A percentile compares a stretch with the other conserved stretches of the same genome.
phyloP scores from a whole-genome alignment of 108 stramenopile species.

The Cyclotella choctawhatcheeana region DNA sequence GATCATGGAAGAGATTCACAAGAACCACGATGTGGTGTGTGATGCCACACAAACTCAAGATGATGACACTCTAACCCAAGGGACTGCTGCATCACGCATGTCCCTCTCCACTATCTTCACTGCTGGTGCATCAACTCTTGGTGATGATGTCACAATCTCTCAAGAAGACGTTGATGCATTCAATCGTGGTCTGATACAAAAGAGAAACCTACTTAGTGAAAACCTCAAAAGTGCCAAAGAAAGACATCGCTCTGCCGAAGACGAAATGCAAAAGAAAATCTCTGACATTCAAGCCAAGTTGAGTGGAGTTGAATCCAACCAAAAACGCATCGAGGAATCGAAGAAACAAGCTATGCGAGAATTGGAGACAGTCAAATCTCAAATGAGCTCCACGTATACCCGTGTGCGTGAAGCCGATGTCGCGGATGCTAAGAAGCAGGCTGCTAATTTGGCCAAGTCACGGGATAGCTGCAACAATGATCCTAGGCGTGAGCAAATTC shows the following conservation, averaged over 20 bases:
- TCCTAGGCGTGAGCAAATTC: conserved; percentile 68
- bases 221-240: conserved; percentile 47
- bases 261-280: conserved; percentile 64
- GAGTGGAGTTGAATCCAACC: conserved; percentile 59
- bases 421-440: conserved; percentile 47
- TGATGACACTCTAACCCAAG: conserved; percentile 57
- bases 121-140: conserved; percentile 20
- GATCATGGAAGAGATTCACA: conserved; percentile 72
- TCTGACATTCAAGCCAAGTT: conserved; percentile 63
- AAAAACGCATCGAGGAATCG: conserved; percentile 33
- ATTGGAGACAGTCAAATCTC: conserved; percentile 26
- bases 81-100: conserved; percentile 34
- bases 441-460: conserved; percentile 27
- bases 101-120: conserved; percentile 39
- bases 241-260: conserved; percentile 53
- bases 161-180: conserved; percentile 74
- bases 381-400: conserved; percentile 31
- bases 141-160: conserved; percentile 47
- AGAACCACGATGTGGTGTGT: conserved; percentile 57
- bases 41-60: conserved; percentile 59
- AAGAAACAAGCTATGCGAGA: conserved; percentile 60
- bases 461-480: conserved; percentile 46
- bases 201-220: conserved; percentile 47
- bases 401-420: conserved; percentile 56
- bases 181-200: conserved; percentile 50